Evolutionary conservation across 2,329 filamentous ascomycete species (phyloP).

Genomic region (Nectriaceae sp.): DNA sequence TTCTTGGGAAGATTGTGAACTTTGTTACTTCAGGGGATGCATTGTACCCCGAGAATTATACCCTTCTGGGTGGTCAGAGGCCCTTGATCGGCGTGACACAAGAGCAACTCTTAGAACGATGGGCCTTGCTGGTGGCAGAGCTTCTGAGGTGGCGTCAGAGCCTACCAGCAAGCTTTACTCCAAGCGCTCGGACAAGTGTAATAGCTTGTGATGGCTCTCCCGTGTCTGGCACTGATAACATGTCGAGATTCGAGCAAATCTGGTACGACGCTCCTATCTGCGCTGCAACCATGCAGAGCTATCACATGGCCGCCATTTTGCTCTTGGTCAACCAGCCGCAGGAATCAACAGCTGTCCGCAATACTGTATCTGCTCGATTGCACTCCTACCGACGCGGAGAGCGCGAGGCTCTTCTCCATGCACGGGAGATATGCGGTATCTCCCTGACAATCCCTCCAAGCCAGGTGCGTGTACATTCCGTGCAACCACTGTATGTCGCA

Average conservation of each 20-base stretch:
- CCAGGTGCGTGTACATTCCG: conserved; percentile 19
- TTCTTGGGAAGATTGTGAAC: conserved; percentile 67
- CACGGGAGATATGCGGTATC: conserved; percentile 23
- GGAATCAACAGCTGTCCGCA: conserved; percentile 25
- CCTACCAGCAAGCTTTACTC: conserved; percentile 17
- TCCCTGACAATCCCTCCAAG: conserved; percentile 20
- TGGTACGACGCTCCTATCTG: conserved; percentile 67
- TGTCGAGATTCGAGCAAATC: conserved; percentile 48
- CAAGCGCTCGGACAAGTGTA: conserved; percentile 13
- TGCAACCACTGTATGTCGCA: conserved; percentile 23
- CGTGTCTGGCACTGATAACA: not conserved
- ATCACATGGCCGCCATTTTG: conserved; percentile 65
- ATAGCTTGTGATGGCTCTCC: not conserved
- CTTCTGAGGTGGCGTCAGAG: conserved; percentile 20
- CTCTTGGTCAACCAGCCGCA: conserved; percentile 53
- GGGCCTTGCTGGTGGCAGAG: conserved; percentile 16
- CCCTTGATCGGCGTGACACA: conserved; percentile 21
- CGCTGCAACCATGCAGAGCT: conserved; percentile 65
- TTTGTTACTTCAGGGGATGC: conserved; percentile 61
- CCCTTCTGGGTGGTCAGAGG: conserved; percentile 17
- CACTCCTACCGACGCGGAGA: conserved; percentile 21
- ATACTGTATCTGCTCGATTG: conserved; percentile 21
- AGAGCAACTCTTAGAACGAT: conserved; percentile 18
- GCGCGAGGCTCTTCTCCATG: conserved; percentile 14
- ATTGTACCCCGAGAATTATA: conserved; percentile 35